Percentiles rank a stretch among this genome's conserved stretches.
phyloP scores from a whole-genome alignment of 805 yeast species.

The Yamadazyma ubonensis region DNA sequence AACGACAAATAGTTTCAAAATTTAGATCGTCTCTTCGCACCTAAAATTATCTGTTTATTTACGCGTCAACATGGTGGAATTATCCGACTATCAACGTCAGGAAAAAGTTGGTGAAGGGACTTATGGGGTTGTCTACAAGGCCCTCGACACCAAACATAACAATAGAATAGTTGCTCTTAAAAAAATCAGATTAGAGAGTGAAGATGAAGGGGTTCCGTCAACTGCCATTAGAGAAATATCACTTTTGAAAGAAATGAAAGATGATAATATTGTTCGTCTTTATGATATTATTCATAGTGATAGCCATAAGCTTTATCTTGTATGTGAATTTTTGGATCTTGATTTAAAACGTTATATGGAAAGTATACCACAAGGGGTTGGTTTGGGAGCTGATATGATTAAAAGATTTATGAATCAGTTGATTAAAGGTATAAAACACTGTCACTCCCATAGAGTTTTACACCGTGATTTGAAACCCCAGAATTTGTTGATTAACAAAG shows the following conservation, averaged over 20 bases:
- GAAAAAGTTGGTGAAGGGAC: slow-evolving; percentile 99
- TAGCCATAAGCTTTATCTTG: slow-evolving; percentile 86
- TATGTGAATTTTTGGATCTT: slow-evolving; percentile 89
- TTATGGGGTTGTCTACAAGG: slow-evolving; percentile 97
- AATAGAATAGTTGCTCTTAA: slow-evolving; percentile 95
- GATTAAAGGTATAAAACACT: slow-evolving; percentile 85
- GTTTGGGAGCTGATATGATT: slow-evolving; percentile 86
- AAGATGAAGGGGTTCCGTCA: slow-evolving; percentile 98
- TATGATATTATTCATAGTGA: slow-evolving; percentile 96
- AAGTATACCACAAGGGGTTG: slow-evolving; percentile 84
- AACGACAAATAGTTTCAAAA: slow-evolving; percentile 1
- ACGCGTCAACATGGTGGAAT: slow-evolving; percentile 63
- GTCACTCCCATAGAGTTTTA: slow-evolving; percentile 90
- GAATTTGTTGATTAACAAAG: slow-evolving; percentile 89
- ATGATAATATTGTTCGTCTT: slow-evolving; percentile 87
- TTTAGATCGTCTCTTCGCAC: background rate
- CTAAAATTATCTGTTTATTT: slow-evolving; percentile 2
- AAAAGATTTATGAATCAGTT: slow-evolving; percentile 91
- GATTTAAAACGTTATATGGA: slow-evolving; percentile 98
- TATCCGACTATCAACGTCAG: slow-evolving; percentile 87
- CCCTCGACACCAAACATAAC: slow-evolving; percentile 82
- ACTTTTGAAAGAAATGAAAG: slow-evolving; percentile 86
- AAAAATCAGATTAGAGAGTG: slow-evolving; percentile 92
- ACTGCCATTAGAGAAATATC: slow-evolving; percentile 98
- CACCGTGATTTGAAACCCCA: slow-evolving; percentile 98